A percentile compares a stretch with the other conserved stretches of the same genome.
Evolutionary conservation across 306 rosid genomes (phyloP).

Genomic region (Ceratonia siliqua): DNA sequence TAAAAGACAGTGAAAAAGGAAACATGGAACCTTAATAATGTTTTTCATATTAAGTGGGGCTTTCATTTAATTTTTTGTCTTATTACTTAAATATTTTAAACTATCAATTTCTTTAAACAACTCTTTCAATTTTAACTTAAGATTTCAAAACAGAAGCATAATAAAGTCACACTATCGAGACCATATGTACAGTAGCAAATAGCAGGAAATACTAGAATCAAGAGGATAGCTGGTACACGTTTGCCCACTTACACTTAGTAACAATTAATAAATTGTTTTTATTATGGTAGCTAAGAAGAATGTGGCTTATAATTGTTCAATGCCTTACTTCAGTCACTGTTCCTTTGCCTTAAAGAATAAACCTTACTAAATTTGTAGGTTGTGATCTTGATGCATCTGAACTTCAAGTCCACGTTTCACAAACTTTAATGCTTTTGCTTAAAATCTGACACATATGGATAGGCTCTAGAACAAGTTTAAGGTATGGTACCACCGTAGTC

Average conservation of each 20-base stretch:
- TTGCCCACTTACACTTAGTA: background rate
- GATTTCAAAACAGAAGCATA: background rate
- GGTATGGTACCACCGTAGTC: background rate
- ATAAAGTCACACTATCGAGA: background rate
- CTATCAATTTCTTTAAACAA: background rate
- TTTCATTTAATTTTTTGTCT: background rate
- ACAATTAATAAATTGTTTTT: background rate
- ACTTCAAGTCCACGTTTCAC: conserved; percentile 5
- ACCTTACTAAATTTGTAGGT: conserved; percentile 11
- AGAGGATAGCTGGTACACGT: background rate
- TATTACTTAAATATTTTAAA: background rate
- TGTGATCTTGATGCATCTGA: conserved; percentile 5
- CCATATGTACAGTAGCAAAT: background rate
- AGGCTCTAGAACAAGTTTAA: background rate
- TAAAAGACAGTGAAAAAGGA: background rate
- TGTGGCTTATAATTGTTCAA: conserved; percentile 10
- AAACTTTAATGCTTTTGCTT: conserved; percentile 2
- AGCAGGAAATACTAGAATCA: background rate
- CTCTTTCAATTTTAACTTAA: background rate
- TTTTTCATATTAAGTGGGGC: background rate
- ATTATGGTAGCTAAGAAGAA: conserved; percentile 5
- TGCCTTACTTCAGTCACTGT: background rate
- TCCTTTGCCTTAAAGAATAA: conserved; percentile 10
- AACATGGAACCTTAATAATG: background rate
- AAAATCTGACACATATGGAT: conserved; percentile 16